These are phyloP conservation scores for Ampelocalamus luodianensis DNA, from an alignment of 176 grass and related monocot species.

Conservation along the genomic window DNA sequence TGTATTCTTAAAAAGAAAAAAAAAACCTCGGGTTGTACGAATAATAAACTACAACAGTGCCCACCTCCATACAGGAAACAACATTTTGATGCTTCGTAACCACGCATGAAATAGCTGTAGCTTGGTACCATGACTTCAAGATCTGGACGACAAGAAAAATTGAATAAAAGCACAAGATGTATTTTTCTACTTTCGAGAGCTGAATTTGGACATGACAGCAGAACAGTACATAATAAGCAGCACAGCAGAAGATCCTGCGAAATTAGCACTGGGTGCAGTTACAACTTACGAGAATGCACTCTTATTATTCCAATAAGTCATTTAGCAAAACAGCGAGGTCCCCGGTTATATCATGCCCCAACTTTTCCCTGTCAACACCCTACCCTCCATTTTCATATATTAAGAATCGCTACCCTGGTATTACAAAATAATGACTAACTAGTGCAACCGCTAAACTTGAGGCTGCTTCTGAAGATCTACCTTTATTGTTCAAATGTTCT, in stretches of 20 bases:
- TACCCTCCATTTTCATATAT: not conserved
- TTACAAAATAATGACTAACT: constrained; percentile 58
- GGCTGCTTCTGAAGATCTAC: constrained; percentile 9
- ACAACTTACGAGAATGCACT: constrained; percentile 21
- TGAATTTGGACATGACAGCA: not conserved
- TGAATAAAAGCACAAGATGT: not conserved
- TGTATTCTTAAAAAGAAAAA: too few species aligned
- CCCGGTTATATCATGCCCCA: constrained; percentile 29
- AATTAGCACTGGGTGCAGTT: not conserved
- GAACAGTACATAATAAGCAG: not conserved
- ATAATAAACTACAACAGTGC: not conserved
- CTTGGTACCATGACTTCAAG: not conserved
- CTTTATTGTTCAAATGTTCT: constrained; percentile 61
- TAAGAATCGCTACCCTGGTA: constrained; percentile 39
- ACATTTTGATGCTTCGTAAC: not conserved
- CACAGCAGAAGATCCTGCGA: not conserved
- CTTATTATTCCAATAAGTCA: constrained; percentile 25
- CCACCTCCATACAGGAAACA: not conserved
- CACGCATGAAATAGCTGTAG: not conserved
- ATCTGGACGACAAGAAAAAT: not conserved
- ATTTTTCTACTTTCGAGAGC: not conserved
- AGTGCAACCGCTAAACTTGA: constrained; percentile 34
- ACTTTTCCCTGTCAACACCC: not conserved
- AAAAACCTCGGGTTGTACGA: not conserved
- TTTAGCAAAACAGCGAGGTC: constrained; percentile 21